Base-by-base conservation (phyloP, 2,329 filamentous ascomycete species). In the Arthrobotrys entomopaga region DNA sequence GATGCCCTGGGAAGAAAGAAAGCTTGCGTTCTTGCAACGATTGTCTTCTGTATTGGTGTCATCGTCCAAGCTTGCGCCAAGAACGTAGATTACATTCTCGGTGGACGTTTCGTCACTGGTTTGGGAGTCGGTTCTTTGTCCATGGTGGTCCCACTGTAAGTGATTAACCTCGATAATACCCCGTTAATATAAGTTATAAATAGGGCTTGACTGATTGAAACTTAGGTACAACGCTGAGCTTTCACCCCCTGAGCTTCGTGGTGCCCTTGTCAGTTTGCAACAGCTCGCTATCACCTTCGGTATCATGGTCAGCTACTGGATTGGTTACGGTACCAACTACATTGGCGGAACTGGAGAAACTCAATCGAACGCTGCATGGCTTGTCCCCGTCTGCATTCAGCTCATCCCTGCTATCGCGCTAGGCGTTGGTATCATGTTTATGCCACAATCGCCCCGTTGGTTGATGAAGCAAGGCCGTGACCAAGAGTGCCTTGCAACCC, bases 91-190 rank as follows among this genome's bases (percentile, higher is more conserved):
- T 77, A 77, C 2, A 91, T 92, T 76, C 83, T 92, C 0, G 90
- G 85, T 38, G 90, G 90, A 2, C 85, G 90, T 13, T 92, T 92
- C 79, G 84, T 92, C 76, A 91, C 90, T 50, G 87, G 88, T 80
- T 87, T 91, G 82, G 89, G 88, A 10, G 88, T 92, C 13, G 89
- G 89, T 76, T 86, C 86, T 22, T 81, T 92, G 13, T 88, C 87
- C 0, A 90, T 89, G 83, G 90, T 90, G 53, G 86, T 89, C 0
- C 87, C 87, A 1, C 82, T 84, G 80, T 84, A 83, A 76, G 82
- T 56, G 8, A 50, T 20, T 26, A n/a, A 6, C 3, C 22, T 20
- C 7, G 42, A 22, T 38, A 26, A 22, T 10, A 22, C 15, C 22
- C n/a, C n/a, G 10, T 7, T 13, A 50, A n/a, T 16, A 34, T 34